A percentile compares a stretch with the other conserved stretches of the same genome.
Conservation (phyloP, 306 rosid genomes). For the barrel medic (Medicago truncatula) region DNA sequence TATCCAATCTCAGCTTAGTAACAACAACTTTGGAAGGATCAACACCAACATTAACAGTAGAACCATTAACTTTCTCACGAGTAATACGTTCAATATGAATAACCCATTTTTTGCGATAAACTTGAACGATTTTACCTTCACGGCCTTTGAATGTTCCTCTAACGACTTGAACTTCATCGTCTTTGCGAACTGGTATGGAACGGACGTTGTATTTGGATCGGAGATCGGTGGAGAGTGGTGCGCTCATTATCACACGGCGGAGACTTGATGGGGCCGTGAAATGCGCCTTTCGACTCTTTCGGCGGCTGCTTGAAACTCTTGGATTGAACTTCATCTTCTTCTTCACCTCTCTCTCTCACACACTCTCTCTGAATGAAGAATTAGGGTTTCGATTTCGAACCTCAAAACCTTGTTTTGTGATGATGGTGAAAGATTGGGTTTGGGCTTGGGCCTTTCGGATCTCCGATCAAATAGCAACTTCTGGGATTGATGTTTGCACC, state of each 20-base stretch:
- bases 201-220: slow-evolving; percentile 89
- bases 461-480: background rate
- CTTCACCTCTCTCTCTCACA: slow-evolving; percentile 4
- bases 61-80: slow-evolving; percentile 93
- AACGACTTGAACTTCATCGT: slow-evolving; percentile 90
- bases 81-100: slow-evolving; percentile 95
- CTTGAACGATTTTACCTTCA: slow-evolving; percentile 92
- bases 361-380: slow-evolving; percentile 11
- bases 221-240: slow-evolving; percentile 81
- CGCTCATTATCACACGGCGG: slow-evolving; percentile 85
- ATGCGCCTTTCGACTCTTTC: slow-evolving; percentile 95
- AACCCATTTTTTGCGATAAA: slow-evolving; percentile 93
- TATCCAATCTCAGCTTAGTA: slow-evolving; percentile 83
- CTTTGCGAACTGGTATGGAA: slow-evolving; percentile 91
- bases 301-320: slow-evolving; percentile 87
- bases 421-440: background rate
- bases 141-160: slow-evolving; percentile 94
- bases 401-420: background rate
- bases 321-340: slow-evolving; percentile 82
- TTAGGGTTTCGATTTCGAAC: background rate
- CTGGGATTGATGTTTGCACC: background rate
- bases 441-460: slow-evolving; percentile 1
- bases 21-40: slow-evolving; percentile 80
- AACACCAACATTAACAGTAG: slow-evolving; percentile 90
- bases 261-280: slow-evolving; percentile 96